Percentiles rank a stretch among this genome's conserved stretches.
These are phyloP conservation scores for Russula abietina DNA, from an alignment of 768 basidiomycete genomes.

Conservation along the genomic window DNA sequence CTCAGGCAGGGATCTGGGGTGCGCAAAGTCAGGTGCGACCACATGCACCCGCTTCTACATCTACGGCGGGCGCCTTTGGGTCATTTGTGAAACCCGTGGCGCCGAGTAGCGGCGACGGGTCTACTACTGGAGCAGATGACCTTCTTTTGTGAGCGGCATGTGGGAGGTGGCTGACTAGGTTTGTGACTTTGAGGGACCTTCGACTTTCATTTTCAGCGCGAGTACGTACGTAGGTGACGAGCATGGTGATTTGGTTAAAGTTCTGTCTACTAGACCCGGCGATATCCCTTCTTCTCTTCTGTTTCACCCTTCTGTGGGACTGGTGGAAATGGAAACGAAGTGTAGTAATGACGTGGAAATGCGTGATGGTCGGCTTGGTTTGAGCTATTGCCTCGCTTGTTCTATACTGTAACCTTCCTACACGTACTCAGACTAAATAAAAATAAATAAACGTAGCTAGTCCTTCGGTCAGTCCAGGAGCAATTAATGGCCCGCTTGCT, in stretches of 20 bases:
- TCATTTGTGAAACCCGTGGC: conserved; percentile 28
- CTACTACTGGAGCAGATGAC: conserved; percentile 35
- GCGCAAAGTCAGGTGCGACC: conserved; percentile 24
- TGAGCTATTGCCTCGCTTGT: no score
- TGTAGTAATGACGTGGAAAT: neutral
- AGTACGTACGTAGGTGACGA: neutral
- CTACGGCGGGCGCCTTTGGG: conserved; percentile 25
- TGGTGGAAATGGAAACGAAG: neutral
- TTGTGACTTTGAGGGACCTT: neutral
- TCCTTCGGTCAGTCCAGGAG: neutral
- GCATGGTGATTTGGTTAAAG: neutral
- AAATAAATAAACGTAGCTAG: neutral
- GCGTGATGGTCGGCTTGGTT: neutral
- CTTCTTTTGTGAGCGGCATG: conserved; percentile 33
- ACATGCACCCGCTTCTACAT: conserved; percentile 23
- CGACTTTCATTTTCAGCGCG: neutral
- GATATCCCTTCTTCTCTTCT: neutral
- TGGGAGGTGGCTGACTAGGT: neutral
- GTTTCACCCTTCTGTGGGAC: neutral
- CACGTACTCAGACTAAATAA: no score
- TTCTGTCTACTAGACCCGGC: neutral
- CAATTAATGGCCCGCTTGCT: neutral
- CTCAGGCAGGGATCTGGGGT: conserved; percentile 77
- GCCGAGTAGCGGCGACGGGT: conserved; percentile 22
- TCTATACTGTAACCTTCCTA: no score